Percentiles rank a stretch among this genome's conserved stretches.
Evolutionary conservation across 2,329 filamentous ascomycete species (phyloP).

Genomic region (Diaporthe longicolla): DNA sequence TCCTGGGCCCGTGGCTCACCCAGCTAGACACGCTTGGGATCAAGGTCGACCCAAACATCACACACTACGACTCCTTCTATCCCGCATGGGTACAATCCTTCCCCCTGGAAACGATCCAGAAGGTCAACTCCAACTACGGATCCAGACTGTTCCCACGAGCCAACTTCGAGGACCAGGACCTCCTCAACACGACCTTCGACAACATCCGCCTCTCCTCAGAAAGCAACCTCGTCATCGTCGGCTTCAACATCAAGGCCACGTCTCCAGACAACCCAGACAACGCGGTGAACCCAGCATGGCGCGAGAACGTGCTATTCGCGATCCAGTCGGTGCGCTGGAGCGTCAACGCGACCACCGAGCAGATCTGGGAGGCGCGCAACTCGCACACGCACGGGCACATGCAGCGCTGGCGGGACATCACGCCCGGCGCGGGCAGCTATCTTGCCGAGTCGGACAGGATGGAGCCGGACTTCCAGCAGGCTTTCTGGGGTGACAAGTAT

Average conservation of each 20-base stretch:
- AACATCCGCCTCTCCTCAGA: constrained; percentile 38
- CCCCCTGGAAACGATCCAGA: constrained; percentile 40
- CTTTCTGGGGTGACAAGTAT: constrained; percentile 53
- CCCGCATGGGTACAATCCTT: constrained; percentile 49
- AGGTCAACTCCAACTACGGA: constrained; percentile 46
- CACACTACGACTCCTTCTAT: constrained; percentile 49
- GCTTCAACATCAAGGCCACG: constrained; percentile 28
- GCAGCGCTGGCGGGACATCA: constrained; percentile 47
- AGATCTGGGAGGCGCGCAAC: constrained; percentile 44
- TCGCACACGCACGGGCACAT: constrained; percentile 47
- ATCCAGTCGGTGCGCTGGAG: constrained; percentile 49
- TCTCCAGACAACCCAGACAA: constrained; percentile 51
- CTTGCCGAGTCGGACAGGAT: constrained; percentile 56
- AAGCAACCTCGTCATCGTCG: neutral
- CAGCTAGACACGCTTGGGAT: constrained; percentile 46
- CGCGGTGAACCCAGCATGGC: constrained; percentile 65
- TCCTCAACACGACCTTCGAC: constrained; percentile 51
- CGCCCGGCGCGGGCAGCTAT: constrained; percentile 49
- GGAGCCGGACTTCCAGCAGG: constrained; percentile 48
- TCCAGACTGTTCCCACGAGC: constrained; percentile 53
- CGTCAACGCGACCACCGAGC: constrained; percentile 9
- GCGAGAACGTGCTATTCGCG: constrained; percentile 56
- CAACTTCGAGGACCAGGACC: constrained; percentile 50
- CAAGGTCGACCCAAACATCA: constrained; percentile 47
- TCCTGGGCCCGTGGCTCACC: constrained; percentile 13